phyloP scores from a whole-genome alignment of 768 basidiomycete species.

The Tylopilus sp. region DNA sequence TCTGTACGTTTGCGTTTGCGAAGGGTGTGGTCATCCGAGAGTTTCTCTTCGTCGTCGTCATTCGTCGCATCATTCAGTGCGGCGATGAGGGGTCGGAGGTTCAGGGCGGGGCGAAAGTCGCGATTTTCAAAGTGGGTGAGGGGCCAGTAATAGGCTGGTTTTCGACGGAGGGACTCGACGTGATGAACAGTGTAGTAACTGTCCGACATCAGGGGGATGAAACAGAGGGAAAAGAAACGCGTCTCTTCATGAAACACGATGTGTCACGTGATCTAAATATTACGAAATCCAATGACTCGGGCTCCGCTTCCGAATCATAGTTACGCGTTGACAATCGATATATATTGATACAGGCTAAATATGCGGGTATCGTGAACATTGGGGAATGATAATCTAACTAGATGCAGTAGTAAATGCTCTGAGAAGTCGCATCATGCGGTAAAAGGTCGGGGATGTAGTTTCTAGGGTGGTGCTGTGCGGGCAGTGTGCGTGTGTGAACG shows the following conservation, averaged over 20 bases:
- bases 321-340: slow-evolving; percentile 11
- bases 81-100: slow-evolving; percentile 27
- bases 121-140: not conserved
- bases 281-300: slow-evolving; percentile 3
- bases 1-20: slow-evolving; percentile 21
- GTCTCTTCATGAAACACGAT: not conserved
- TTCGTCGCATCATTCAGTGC: slow-evolving; percentile 1
- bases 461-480: slow-evolving; percentile 5
- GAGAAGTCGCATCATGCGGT: slow-evolving; percentile 1
- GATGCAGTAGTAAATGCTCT: slow-evolving; percentile 25
- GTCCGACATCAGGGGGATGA: slow-evolving; percentile 1
- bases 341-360: slow-evolving; percentile 26
- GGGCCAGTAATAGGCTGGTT: slow-evolving; percentile 26
- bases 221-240: slow-evolving; percentile 3
- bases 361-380: slow-evolving; percentile 26
- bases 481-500: slow-evolving; percentile 1
- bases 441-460: slow-evolving; percentile 2
- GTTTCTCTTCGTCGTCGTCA: not conserved
- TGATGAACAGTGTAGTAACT: slow-evolving; percentile 23
- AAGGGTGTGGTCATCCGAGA: not conserved
- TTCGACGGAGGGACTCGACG: slow-evolving; percentile 28
- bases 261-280: slow-evolving; percentile 12
- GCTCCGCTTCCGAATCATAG: not conserved
- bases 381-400: slow-evolving; percentile 26
- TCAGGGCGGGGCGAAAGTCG: slow-evolving; percentile 30